Base-by-base conservation (phyloP, 495 filamentous ascomycete species). In the Astrothelium macrocarpum region DNA sequence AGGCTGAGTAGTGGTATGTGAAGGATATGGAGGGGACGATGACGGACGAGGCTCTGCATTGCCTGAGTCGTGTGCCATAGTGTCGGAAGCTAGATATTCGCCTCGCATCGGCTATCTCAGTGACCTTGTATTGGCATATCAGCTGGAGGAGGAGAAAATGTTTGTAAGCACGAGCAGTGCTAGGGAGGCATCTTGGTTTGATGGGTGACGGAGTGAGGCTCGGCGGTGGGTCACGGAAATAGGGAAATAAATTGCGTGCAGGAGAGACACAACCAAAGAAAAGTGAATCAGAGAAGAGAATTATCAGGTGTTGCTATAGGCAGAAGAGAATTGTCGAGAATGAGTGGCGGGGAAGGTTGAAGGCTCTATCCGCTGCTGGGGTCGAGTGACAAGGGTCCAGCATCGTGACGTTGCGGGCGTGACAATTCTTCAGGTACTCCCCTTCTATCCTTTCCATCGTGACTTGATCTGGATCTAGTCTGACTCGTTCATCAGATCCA, bases 231-330 rank as follows among this genome's bases (percentile, higher is more conserved):
- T 56, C 49, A 56, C 49, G 20, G 16, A 56, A 20, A 5, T 16
- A 2, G 3, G 9, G 5, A 20, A n/a, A 28, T 9, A 20, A 29
- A 9, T 9, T 28, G 25, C 25, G 16, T 9, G 49, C 23, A 28
- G 49, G 7, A 29, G 16, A 26, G 25, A 56, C 2, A 29, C 3
- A 16, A 29, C 5, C 12, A 28, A 26, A 12, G n/a, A 9, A 56
- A 5, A 2, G 11, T 56, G 9, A 3, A 9, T 9, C 10, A 25
- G 29, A 29, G 12, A 25, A 28, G 49, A 28, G 49, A 2, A 29
- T 56, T 56, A 56, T 56, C 49, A 56, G 49, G 49, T 56, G 49
- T 56, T 56, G 49, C 49, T 56, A 56, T 56, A 56, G 20, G 49
- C 49, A 56, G 20, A 29, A 56, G 12, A 20, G 20, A 12, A 49